Evolutionary conservation across 257 asterid genomes (phyloP), one percentile per base, ranked within the genome.

Genomic region (Euphrasia confusa): DNA sequence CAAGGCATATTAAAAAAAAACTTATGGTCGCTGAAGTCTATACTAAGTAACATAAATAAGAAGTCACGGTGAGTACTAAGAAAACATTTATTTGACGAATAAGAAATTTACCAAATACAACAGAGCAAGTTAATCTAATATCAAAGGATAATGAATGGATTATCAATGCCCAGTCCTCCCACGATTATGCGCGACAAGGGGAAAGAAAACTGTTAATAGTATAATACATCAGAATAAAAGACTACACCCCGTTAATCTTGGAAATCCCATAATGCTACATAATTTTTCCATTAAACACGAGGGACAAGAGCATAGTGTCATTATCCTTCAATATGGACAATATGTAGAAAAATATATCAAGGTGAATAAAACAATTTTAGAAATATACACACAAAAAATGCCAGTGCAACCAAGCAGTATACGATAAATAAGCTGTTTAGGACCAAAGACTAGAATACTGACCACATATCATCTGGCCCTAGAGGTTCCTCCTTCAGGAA

Each of bases 381-480:
- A 64, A 63, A 58, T 15, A 49, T 13, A 39, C 42, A 53, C 35
- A 58, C 64, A 64, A 39, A 14, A 66, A 39, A 28, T 28, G 17
- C 44, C 26, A 61, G 39, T 1, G 21, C 12, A 66, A 60, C 28
- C 7, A 56, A 75, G 70, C 56, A 76, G 35, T 33, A 47, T 15
- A 65, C 74, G 11, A 59, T 27, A 44, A 35, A 61, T 48, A 62
- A 30, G 44, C 5, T 24, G 10, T 39, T 32, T 52, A 54, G 42
- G 50, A 60, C 44, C 24, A 68, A 60, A 45, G 66, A 71, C 42
- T n/a, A 65, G 83, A 63, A 66, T 33, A 84, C 93, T 81, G 65
- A 92, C 97, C 99, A 92, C 99, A 92, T 92, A 76, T 92, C 99
- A 71, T 92, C 97, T 64, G 97, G 99, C 69, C 99, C 99, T 49